Percentiles rank a stretch among this genome's conserved stretches.
These are phyloP conservation scores for Cercospora canescens DNA, from an alignment of 2,329 filamentous ascomycete species.

Conservation along the genomic window DNA sequence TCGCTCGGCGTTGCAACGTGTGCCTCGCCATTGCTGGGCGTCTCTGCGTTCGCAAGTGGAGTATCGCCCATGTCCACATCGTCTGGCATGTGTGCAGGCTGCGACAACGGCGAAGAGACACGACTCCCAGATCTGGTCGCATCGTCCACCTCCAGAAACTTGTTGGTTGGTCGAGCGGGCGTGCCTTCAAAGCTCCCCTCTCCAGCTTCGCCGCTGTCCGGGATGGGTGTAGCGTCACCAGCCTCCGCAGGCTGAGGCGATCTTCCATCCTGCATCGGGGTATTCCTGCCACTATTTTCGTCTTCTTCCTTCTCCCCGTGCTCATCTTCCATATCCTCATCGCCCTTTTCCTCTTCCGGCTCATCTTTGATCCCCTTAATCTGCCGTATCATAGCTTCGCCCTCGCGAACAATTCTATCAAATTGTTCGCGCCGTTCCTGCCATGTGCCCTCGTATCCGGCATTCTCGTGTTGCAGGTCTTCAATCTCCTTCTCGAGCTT, in stretches of 20 bases:
- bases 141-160: slow-evolving; percentile 32
- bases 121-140: slow-evolving; percentile 25
- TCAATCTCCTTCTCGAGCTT: slow-evolving; percentile 87
- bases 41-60: slow-evolving; percentile 7
- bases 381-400: slow-evolving; percentile 77
- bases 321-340: slow-evolving; percentile 63
- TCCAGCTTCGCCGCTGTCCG: slow-evolving; percentile 33
- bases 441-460: slow-evolving; percentile 81
- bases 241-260: slow-evolving; percentile 28
- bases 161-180: slow-evolving; percentile 29
- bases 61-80: slow-evolving; percentile 33
- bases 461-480: slow-evolving; percentile 81
- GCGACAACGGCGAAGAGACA: slow-evolving; percentile 25
- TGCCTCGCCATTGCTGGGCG: slow-evolving; percentile 24
- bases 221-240: slow-evolving; percentile 42
- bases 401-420: slow-evolving; percentile 84
- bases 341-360: slow-evolving; percentile 79
- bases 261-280: slow-evolving; percentile 44
- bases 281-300: slow-evolving; percentile 47
- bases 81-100: slow-evolving; percentile 22
- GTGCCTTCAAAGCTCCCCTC: slow-evolving; percentile 15
- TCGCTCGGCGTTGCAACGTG: slow-evolving; percentile 23
- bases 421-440: slow-evolving; percentile 83
- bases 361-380: slow-evolving; percentile 96
- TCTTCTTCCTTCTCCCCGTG: slow-evolving; percentile 50